phyloP scores from a whole-genome alignment of 345 rosid species.

The Boechera stricta region DNA sequence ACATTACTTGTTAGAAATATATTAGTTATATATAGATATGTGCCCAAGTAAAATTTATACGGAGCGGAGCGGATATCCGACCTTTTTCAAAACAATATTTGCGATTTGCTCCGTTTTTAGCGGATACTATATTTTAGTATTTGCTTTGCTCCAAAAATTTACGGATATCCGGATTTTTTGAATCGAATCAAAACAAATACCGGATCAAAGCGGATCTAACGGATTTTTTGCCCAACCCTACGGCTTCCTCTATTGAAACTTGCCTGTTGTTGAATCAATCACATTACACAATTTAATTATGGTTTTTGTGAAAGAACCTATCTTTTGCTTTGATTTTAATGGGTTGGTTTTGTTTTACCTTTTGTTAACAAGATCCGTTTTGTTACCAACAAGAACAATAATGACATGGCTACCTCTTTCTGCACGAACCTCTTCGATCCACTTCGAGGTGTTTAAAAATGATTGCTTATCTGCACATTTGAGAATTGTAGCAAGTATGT shows the following conservation, averaged over 20 bases:
- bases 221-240: too few species aligned
- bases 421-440: constrained; percentile 85
- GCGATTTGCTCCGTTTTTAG: too few species aligned
- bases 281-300: constrained; percentile 1
- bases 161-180: too few species aligned
- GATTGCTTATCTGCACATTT: constrained; percentile 69
- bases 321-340: neutral
- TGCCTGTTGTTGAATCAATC: constrained; percentile 57
- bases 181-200: too few species aligned
- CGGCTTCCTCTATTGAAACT: constrained; percentile 81
- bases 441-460: constrained; percentile 75
- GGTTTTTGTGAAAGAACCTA: neutral
- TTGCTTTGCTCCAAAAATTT: too few species aligned
- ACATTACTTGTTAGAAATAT: too few species aligned
- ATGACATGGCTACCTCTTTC: constrained; percentile 79
- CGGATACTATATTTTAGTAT: too few species aligned
- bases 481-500: neutral
- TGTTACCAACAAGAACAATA: constrained; percentile 85
- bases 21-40: too few species aligned
- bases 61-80: too few species aligned
- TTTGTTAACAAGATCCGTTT: constrained; percentile 80
- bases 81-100: too few species aligned
- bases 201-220: too few species aligned
- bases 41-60: too few species aligned
- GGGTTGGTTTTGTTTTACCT: constrained; percentile 46